Base-by-base conservation (phyloP, 345 rosid species). In the Eutrema heterophyllum region DNA sequence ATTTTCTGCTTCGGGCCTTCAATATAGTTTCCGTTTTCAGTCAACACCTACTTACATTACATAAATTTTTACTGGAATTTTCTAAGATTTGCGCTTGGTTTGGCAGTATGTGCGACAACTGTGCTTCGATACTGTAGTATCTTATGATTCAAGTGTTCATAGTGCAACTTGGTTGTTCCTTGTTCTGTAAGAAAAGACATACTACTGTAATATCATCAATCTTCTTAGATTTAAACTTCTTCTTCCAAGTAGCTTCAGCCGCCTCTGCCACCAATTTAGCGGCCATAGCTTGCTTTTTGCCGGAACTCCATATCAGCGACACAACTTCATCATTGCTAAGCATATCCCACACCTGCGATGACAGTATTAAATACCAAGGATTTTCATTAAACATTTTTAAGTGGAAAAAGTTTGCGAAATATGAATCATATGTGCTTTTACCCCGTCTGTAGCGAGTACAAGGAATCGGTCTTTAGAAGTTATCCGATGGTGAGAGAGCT, bases 401-500 rank as follows among this genome's bases (percentile, higher is more conserved):
- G 48, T 24, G 67, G 5, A 13, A 41, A 38, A 21, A 26, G 26
- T 5, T 36, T 4, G 27, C 33, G 18, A 30, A 63, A 43, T 18
- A 21, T 63, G 45, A 63, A 53, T 16, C 13, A 27, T 7, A 14
- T 24, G 1, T 40, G 56, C 1, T 6, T 56, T 30, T 84, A 87
- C 93, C 88, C 98, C 98, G 4, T 93, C 98, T 0, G 89, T 82
- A 44, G 98, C 98, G 9, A 93, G 94, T 72, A 93, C 76, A 18
- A 90, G 24, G 77, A 93, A 89, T 62, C 67, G 87, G 26, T 91
- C 98, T 9, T 83, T 70, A 6, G 84, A 50, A 74, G 85, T 77
- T 24, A 93, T 50, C 24, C 74, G 85, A 79, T 70, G 86, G 61
- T 70, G 58, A 59, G 83, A 84, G 71, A 93, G 16, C 2, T 94